Percentiles rank a stretch among this genome's conserved stretches.
Evolutionary conservation across 805 yeast species (phyloP).

Genomic region (Candida wancherniae): DNA sequence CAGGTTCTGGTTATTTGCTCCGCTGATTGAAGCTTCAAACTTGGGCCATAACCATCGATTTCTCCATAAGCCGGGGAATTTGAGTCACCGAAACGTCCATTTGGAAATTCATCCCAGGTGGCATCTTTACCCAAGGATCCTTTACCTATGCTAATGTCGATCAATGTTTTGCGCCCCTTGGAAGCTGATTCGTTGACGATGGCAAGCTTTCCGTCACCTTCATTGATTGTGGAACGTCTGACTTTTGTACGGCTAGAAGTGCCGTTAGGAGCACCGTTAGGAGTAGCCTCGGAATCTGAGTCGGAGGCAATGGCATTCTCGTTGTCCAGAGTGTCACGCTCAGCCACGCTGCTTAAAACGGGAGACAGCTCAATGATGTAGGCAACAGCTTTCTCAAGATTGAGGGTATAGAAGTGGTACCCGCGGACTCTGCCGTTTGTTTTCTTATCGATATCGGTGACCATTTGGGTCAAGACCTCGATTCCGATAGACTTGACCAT

Average conservation of each 20-base stretch:
- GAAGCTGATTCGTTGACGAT: constrained; percentile 24
- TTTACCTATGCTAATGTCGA: constrained; percentile 78
- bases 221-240: constrained; percentile 33
- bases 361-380: constrained; percentile 65
- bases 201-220: constrained; percentile 22
- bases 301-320: constrained; percentile 38
- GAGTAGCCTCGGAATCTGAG: constrained; percentile 25
- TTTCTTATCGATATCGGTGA: constrained; percentile 49
- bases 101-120: constrained; percentile 96
- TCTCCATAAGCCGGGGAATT: constrained; percentile 97
- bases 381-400: constrained; percentile 88
- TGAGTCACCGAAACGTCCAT: constrained; percentile 93
- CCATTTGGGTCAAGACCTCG: constrained; percentile 59
- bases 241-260: constrained; percentile 1
- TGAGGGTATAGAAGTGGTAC: constrained; percentile 88
- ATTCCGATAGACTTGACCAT: constrained; percentile 80
- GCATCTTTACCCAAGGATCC: constrained; percentile 85
- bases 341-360: constrained; percentile 40
- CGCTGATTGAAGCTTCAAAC: constrained; percentile 64
- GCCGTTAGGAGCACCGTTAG: constrained; percentile 23
- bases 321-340: constrained; percentile 19
- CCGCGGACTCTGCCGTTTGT: constrained; percentile 65
- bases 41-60: constrained; percentile 95
- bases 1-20: constrained; percentile 66
- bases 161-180: constrained; percentile 47